Evolutionary conservation across 2,329 filamentous ascomycete species (phyloP).

Genomic region (Cordyceps tenuipes): DNA sequence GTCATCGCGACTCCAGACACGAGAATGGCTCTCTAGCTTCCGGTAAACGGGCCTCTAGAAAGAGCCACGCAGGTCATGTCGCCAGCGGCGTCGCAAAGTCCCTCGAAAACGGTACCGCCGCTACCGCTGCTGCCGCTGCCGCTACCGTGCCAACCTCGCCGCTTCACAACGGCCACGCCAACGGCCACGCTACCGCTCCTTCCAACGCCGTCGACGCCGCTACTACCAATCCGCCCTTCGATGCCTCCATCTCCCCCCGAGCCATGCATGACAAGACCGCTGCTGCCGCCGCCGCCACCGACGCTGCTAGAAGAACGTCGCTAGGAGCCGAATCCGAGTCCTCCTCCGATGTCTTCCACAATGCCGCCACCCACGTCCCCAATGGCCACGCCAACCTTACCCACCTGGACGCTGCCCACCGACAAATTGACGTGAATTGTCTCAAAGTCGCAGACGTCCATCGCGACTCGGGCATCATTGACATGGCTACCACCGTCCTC

Average conservation of each 20-base stretch:
- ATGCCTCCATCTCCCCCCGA: not conserved
- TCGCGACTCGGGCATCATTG: slow-evolving; percentile 63
- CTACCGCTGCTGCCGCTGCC: too few species aligned
- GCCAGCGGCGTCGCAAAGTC: slow-evolving; percentile 25
- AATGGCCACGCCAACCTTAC: slow-evolving; percentile 26
- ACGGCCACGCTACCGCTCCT: not conserved
- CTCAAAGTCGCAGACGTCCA: slow-evolving; percentile 61
- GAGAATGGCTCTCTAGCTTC: slow-evolving; percentile 77
- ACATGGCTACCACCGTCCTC: slow-evolving; percentile 77
- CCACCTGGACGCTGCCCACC: slow-evolving; percentile 42
- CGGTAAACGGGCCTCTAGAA: slow-evolving; percentile 33
- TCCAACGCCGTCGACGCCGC: not conserved
- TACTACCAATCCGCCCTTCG: not conserved
- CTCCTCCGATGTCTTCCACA: slow-evolving; percentile 29
- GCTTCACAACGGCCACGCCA: slow-evolving; percentile 13
- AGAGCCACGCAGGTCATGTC: slow-evolving; percentile 34
- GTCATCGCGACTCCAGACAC: slow-evolving; percentile 65
- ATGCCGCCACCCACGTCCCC: slow-evolving; percentile 15
- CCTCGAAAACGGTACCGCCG: slow-evolving; percentile 18
- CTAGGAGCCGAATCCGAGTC: slow-evolving; percentile 18
- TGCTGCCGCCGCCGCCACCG: not conserved
- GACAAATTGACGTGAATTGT: slow-evolving; percentile 62
- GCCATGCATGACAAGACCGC: slow-evolving; percentile 1
- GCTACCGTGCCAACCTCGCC: slow-evolving; percentile 17
- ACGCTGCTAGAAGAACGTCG: slow-evolving; percentile 1